phyloP scores from a whole-genome alignment of 1,284 basidiomycete species.

The Hypsizygus ulmarius region DNA sequence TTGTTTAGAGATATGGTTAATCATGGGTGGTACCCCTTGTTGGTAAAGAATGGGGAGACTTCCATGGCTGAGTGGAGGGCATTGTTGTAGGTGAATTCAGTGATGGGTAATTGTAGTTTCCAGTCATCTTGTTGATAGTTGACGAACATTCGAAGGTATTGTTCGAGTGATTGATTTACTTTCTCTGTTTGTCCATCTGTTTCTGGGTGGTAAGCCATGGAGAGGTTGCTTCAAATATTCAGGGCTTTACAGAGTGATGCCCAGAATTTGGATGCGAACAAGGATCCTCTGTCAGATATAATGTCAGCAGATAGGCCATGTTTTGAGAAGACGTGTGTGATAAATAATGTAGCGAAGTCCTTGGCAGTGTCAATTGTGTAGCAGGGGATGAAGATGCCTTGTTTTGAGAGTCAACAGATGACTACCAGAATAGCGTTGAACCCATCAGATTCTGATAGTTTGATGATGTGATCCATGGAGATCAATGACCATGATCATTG shows the following conservation, averaged over 20 bases:
- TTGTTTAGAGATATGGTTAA: no score
- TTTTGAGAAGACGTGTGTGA: constrained; percentile 16
- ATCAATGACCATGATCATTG: no score
- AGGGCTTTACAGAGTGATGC: constrained; percentile 15
- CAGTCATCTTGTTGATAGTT: constrained; percentile 39
- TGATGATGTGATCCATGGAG: no score
- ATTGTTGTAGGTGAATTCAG: constrained; percentile 42
- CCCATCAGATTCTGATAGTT: no score
- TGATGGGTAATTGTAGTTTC: constrained; percentile 31
- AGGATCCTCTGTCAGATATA: constrained; percentile 13
- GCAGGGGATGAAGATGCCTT: no score
- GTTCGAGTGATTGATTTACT: constrained; percentile 40
- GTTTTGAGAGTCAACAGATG: no score
- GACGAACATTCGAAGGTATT: constrained; percentile 32
- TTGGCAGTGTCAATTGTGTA: not conserved
- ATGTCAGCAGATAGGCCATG: constrained; percentile 13
- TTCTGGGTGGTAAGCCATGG: constrained; percentile 37
- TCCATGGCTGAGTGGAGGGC: constrained; percentile 22
- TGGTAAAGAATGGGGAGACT: constrained; percentile 35
- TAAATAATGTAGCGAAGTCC: constrained; percentile 11
- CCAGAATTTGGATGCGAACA: constrained; percentile 19
- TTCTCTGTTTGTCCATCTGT: constrained; percentile 44
- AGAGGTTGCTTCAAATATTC: constrained; percentile 13
- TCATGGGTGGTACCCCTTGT: constrained; percentile 33
- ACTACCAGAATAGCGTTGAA: no score